Base-by-base conservation (phyloP, 2,329 filamentous ascomycete species). In the Aspergillus tamarii region DNA sequence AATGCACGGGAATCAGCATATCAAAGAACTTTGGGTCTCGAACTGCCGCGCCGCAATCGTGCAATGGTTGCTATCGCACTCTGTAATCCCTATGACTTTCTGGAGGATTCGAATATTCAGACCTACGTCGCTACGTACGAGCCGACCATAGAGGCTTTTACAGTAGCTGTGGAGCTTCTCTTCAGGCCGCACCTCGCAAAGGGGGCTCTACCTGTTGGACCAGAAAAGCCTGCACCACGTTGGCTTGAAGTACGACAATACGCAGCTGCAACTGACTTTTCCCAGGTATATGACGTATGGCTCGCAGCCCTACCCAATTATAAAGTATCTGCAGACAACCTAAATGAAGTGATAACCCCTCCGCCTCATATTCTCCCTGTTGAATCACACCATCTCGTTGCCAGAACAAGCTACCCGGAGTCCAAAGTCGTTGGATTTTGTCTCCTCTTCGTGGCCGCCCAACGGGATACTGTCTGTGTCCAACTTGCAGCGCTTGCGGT, bases 121-220 rank as follows among this genome's bases (percentile, higher is more conserved):
- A 82, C 80, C 21, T 82, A 82, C 57, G 73, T 83, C 39, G 69
- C 78, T 7, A 82, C 78, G 7, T 82, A 82, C 58, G 81, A 83
- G 57, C 80, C 80, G 16, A 83, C 78, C 0, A 57, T 74, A 14
- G 78, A 80, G 53, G 80, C 80, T 4, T 82, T 82, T 61, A 67
- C 71, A 23, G 75, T 78, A 11, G 80, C 79, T 8, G 69, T 74
- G 4, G 70, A 77, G 54, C 69, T 80, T 6, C 76, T 82, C 21
- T 83, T 82, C 61, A 79, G 79, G 11, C 50, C 61, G 3, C 56
- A 60, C 4, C 52, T 64, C 5, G 64, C 77, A 28, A 67, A 64
- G 16, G 80, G 80, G 3, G 52, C 58, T 23, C 72, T 82, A 36
- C 80, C 80, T 46, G 74, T 82, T 32, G 71, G 71, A 23, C 43